Percentiles rank a stretch among this genome's conserved stretches.
Evolutionary conservation across 1,284 basidiomycete genomes (phyloP).

Genomic region (Naganishia sp.): DNA sequence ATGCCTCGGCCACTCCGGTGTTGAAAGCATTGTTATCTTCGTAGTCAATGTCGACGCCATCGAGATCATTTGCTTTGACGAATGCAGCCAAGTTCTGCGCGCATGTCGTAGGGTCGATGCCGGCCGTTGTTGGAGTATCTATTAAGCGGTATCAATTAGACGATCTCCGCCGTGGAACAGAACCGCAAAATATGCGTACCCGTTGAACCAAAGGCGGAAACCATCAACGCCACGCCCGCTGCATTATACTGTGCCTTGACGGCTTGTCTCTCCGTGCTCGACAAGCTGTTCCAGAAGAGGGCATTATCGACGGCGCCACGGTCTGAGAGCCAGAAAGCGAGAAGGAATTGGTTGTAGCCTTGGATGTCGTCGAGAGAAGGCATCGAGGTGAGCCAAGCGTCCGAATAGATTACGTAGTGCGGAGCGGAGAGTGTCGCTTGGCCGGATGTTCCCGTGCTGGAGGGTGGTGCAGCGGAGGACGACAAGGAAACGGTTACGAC

Average conservation of each 20-base stretch:
- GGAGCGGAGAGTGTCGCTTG: slow-evolving; percentile 4
- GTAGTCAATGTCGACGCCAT: slow-evolving; percentile 60
- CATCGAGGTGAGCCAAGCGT: slow-evolving; percentile 41
- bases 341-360: slow-evolving; percentile 54
- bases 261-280: slow-evolving; percentile 39
- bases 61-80: slow-evolving; percentile 54
- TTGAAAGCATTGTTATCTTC: slow-evolving; percentile 52
- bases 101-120: slow-evolving; percentile 48
- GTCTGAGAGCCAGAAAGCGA: slow-evolving; percentile 56
- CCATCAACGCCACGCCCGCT: slow-evolving; percentile 56
- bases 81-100: slow-evolving; percentile 50
- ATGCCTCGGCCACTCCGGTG: slow-evolving; percentile 42
- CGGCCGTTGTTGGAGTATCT: slow-evolving; percentile 52
- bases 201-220: slow-evolving; percentile 56
- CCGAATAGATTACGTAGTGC: slow-evolving; percentile 31
- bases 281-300: slow-evolving; percentile 44
- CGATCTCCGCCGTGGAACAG: background rate
- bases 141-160: background rate
- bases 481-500: background rate
- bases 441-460: background rate
- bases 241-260: slow-evolving; percentile 53
- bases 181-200: slow-evolving; percentile 32
- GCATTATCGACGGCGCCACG: slow-evolving; percentile 44
- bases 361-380: slow-evolving; percentile 42
- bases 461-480: background rate